These are phyloP conservation scores for Fusarium sp. DNA, from an alignment of 2,329 filamentous ascomycete species.

Conservation along the genomic window DNA sequence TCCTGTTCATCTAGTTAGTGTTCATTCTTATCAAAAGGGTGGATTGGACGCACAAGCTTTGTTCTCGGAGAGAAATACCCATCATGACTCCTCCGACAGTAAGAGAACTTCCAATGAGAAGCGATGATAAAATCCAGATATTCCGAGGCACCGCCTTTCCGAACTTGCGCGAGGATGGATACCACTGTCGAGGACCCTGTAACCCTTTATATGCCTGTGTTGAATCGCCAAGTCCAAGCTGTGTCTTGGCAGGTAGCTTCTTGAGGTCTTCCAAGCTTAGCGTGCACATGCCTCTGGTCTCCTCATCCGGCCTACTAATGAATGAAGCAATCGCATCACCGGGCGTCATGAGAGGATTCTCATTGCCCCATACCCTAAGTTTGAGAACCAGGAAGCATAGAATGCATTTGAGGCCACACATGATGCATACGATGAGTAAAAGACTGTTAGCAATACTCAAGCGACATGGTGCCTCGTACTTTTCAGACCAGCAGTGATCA, in stretches of 20 bases:
- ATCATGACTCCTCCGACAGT: conserved; percentile 14
- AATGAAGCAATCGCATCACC: conserved; percentile 38
- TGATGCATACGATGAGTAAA: conserved; percentile 20
- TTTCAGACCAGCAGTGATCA: conserved; percentile 23
- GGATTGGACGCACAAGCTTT: conserved; percentile 2
- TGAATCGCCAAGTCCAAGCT: not conserved
- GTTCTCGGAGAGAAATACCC: not conserved
- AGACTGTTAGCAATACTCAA: conserved; percentile 29
- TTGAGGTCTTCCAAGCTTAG: conserved; percentile 16
- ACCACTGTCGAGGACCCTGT: conserved; percentile 18
- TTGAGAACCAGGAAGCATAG: conserved; percentile 20
- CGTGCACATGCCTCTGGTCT: conserved; percentile 30
- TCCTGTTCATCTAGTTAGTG: not conserved
- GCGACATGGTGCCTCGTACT: conserved; percentile 14
- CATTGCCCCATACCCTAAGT: conserved; percentile 15
- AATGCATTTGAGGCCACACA: conserved; percentile 27
- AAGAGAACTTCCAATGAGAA: conserved; percentile 24
- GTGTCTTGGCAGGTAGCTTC: not conserved
- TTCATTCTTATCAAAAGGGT: no score
- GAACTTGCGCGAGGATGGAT: not conserved
- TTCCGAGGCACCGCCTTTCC: conserved; percentile 20
- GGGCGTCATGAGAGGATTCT: conserved; percentile 28
- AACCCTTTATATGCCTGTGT: conserved; percentile 7
- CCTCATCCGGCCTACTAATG: conserved; percentile 14
- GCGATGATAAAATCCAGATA: conserved; percentile 23